phyloP scores from a whole-genome alignment of 768 basidiomycete genomes.

The Naematelia encephala region DNA sequence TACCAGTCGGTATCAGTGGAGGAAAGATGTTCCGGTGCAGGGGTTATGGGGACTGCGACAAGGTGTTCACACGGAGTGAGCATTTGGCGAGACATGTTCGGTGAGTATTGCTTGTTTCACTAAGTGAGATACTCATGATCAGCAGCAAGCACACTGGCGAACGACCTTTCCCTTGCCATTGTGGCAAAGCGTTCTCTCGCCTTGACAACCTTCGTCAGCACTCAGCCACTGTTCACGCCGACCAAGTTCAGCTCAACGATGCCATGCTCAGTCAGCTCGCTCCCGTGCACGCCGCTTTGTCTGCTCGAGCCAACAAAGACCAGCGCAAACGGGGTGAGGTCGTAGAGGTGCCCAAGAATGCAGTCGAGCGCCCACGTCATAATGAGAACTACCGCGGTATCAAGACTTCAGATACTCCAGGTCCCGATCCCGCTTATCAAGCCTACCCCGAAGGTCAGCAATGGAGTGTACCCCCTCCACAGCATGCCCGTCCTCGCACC shows the following conservation, averaged over 20 bases:
- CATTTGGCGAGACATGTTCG: conserved; percentile 93
- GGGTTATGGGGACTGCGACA: conserved; percentile 90
- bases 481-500: conserved; percentile 28
- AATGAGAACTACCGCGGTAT: conserved; percentile 21
- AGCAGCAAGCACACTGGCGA: conserved; percentile 95
- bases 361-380: conserved; percentile 39
- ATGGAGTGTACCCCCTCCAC: conserved; percentile 18
- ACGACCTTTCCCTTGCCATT: conserved; percentile 92
- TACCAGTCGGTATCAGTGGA: conserved; percentile 42
- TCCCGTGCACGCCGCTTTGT: conserved; percentile 46
- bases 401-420: conserved; percentile 11
- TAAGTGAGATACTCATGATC: not conserved
- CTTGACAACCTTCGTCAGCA: conserved; percentile 97
- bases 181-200: conserved; percentile 89
- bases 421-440: conserved; percentile 23
- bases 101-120: conserved; percentile 54
- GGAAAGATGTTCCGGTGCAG: conserved; percentile 89
- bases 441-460: conserved; percentile 19
- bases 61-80: conserved; percentile 94
- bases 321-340: conserved; percentile 48
- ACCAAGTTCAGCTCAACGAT: conserved; percentile 57
- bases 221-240: conserved; percentile 94
- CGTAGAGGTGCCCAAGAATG: conserved; percentile 48
- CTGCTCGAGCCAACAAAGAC: conserved; percentile 44
- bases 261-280: conserved; percentile 45